phyloP scores from a whole-genome alignment of 306 rosid genomes.

The Malus asiatica region DNA sequence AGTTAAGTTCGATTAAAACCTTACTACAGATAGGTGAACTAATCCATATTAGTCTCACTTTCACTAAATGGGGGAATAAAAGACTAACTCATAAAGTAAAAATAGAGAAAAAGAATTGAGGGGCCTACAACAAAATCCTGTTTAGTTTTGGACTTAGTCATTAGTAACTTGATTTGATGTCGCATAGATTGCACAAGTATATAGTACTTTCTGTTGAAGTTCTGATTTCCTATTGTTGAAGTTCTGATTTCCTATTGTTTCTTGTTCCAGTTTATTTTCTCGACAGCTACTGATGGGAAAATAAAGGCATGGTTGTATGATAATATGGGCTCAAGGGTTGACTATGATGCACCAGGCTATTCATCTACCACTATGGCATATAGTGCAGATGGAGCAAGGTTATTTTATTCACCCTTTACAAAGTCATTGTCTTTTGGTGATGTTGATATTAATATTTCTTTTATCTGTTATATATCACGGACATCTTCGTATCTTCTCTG shows the following conservation, averaged over 20 bases:
- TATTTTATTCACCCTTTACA: conserved; percentile 10
- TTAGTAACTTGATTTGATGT: conserved; percentile 5
- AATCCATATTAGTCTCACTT: not conserved
- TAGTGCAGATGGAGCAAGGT: conserved; percentile 97
- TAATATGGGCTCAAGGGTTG: conserved; percentile 94
- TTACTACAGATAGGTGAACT: not conserved
- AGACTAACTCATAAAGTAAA: too few species aligned
- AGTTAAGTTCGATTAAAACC: not conserved
- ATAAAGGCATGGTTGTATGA: conserved; percentile 99
- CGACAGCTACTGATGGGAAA: conserved; percentile 98
- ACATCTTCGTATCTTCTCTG: conserved; percentile 13
- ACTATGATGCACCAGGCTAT: conserved; percentile 97
- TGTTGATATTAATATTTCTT: not conserved
- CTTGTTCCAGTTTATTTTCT: conserved; percentile 76
- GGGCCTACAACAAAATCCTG: not conserved
- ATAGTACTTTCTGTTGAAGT: conserved; percentile 10
- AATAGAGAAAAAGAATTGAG: not conserved
- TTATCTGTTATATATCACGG: conserved; percentile 9
- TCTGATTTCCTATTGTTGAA: too few species aligned
- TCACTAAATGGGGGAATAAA: too few species aligned
- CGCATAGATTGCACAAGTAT: not conserved
- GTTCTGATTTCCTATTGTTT: conserved; percentile 1
- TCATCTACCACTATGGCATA: conserved; percentile 92
- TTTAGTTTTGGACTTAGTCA: not conserved
- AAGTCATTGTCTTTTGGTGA: not conserved